Conservation (phyloP, 352 stramenopile genomes). For the Elongisporangium prolatum region DNA sequence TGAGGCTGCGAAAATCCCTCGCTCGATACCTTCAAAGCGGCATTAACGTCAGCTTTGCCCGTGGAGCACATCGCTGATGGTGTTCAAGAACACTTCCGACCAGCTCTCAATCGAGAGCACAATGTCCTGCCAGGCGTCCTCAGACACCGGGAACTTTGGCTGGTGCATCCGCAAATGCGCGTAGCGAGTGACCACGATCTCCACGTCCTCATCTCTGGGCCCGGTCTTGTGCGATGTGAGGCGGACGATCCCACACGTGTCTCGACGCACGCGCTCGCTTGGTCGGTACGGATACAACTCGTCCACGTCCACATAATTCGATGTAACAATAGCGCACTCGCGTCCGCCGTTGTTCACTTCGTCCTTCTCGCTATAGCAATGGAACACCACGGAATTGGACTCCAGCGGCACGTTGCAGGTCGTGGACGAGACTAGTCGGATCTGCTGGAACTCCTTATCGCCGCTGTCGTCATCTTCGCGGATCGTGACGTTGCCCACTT, state of each 20-base stretch:
- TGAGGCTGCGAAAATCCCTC: too few relatives aligned
- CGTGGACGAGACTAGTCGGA: slow-evolving; percentile 23
- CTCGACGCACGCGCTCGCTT: slow-evolving; percentile 22
- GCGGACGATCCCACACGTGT: slow-evolving; percentile 27
- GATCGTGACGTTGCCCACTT: slow-evolving; percentile 36
- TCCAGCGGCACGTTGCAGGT: slow-evolving; percentile 14
- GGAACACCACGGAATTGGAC: slow-evolving; percentile 37
- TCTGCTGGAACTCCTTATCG: slow-evolving; percentile 20
- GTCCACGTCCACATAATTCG: slow-evolving; percentile 41
- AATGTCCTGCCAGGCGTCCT: slow-evolving; percentile 4
- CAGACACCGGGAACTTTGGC: slow-evolving; percentile 15
- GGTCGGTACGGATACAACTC: slow-evolving; percentile 26
- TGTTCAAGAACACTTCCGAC: background rate
- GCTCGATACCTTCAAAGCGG: too few relatives aligned
- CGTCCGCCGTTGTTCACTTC: slow-evolving; percentile 10
- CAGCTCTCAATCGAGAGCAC: background rate
- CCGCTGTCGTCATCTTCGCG: slow-evolving; percentile 35
- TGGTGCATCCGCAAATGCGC: slow-evolving; percentile 22
- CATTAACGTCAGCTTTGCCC: too few relatives aligned
- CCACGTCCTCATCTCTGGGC: slow-evolving; percentile 2
- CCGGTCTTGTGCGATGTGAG: slow-evolving; percentile 9
- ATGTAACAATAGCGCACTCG: slow-evolving; percentile 24
- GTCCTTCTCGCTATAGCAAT: slow-evolving; percentile 15
- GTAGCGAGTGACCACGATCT: slow-evolving; percentile 24
- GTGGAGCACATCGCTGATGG: background rate